phyloP scores from a whole-genome alignment of 805 yeast species.

The Candida nonsorbophila region DNA sequence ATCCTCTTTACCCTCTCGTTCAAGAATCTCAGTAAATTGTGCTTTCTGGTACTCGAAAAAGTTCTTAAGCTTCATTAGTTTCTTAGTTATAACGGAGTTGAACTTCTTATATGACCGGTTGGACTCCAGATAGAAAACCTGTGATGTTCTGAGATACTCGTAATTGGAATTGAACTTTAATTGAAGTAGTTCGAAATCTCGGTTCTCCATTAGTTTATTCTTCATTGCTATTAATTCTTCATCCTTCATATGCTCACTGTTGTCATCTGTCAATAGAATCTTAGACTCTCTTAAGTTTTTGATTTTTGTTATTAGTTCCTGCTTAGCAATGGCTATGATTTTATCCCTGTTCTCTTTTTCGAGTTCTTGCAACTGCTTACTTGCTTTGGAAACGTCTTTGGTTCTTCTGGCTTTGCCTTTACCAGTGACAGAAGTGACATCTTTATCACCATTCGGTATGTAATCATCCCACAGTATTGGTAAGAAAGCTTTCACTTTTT shows the following conservation, averaged over 20 bases:
- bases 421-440: conserved; percentile 12
- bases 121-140: conserved; percentile 31
- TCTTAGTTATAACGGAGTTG: conserved; percentile 23
- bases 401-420: conserved; percentile 18
- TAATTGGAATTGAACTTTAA: conserved; percentile 26
- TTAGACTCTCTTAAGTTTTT: conserved; percentile 18
- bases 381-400: conserved; percentile 11
- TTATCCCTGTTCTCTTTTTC: conserved; percentile 11
- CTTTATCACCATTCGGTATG: too few species aligned
- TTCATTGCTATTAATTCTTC: conserved; percentile 20
- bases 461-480: too few species aligned
- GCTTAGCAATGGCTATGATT: conserved; percentile 16
- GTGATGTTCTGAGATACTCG: conserved; percentile 24
- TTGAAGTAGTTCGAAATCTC: conserved; percentile 30
- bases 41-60: conserved; percentile 33
- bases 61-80: conserved; percentile 31
- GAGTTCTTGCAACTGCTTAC: conserved; percentile 13
- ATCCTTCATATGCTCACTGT: conserved; percentile 14
- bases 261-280: conserved; percentile 15
- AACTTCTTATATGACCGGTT: conserved; percentile 27
- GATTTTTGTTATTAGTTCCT: conserved; percentile 19
- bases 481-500: conserved; percentile 1
- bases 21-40: too few species aligned
- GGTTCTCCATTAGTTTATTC: conserved; percentile 12
- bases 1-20: conserved; percentile 4